Conservation (phyloP, 2,329 filamentous ascomycete species). For the Penicillium sp. region DNA sequence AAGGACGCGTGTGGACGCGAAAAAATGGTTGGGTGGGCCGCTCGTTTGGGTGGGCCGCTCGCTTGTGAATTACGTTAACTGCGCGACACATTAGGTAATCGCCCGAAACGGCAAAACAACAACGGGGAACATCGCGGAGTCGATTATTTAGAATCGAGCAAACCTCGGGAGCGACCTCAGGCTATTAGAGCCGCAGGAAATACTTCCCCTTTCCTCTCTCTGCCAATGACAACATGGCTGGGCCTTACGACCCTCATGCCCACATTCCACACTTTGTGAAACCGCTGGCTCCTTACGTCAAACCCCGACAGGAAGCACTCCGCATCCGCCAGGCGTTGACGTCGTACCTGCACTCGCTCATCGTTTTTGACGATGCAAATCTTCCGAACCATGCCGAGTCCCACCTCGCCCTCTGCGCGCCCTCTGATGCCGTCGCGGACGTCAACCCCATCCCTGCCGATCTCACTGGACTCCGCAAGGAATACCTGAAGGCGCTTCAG, state of each 20-base stretch:
- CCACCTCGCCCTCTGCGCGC: constrained; percentile 37
- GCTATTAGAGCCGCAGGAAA: neutral
- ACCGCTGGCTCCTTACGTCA: constrained; percentile 41
- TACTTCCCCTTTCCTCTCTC: neutral
- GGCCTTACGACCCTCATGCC: constrained; percentile 15
- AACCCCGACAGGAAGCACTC: constrained; percentile 38
- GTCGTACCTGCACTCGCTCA: constrained; percentile 37
- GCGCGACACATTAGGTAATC: constrained; percentile 17
- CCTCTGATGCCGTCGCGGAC: constrained; percentile 29
- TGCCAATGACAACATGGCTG: constrained; percentile 28
- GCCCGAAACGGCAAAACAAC: constrained; percentile 18
- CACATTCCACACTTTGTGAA: constrained; percentile 37
- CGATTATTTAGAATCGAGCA: neutral
- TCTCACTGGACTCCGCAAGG: constrained; percentile 42
- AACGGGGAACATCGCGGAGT: constrained; percentile 5
- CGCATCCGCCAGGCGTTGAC: constrained; percentile 42
- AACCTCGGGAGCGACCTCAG: neutral
- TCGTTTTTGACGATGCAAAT: constrained; percentile 29
- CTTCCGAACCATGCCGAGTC: constrained; percentile 24
- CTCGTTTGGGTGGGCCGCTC: no score
- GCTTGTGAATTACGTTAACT: no score
- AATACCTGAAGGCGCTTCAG: constrained; percentile 48
- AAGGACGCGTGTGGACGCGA: no score
- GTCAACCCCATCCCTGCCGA: constrained; percentile 40
- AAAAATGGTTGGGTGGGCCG: no score